Evolutionary conservation across 78 protist species (phyloP).

Genomic region (Creolimax fragrantissima): DNA sequence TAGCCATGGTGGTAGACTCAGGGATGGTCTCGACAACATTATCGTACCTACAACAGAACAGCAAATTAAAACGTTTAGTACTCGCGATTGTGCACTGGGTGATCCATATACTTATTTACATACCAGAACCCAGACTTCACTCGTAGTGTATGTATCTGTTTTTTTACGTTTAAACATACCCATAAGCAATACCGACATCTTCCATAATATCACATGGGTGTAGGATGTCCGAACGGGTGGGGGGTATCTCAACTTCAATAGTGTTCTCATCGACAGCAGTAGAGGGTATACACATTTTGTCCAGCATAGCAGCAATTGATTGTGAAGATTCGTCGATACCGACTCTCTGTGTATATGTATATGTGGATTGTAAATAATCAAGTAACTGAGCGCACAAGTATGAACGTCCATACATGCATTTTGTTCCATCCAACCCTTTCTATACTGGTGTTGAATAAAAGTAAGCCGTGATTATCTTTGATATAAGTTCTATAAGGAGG

Average conservation of each 20-base stretch:
- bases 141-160: no score
- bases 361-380: no score
- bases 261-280: not conserved
- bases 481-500: no score
- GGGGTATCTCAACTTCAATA: constrained; percentile 50
- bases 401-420: no score
- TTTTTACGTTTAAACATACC: constrained; percentile 51
- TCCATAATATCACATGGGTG: constrained; percentile 96
- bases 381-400: no score
- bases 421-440: no score
- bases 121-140: no score
- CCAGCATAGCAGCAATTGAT: not conserved
- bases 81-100: no score
- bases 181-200: constrained; percentile 97
- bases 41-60: constrained; percentile 29
- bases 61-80: no score
- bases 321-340: constrained; percentile 26
- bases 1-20: constrained; percentile 12
- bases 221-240: constrained; percentile 78
- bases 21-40: constrained; percentile 49
- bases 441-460: no score
- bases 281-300: constrained; percentile 23
- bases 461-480: no score
- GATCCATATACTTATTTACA: no score
- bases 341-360: not conserved